These are phyloP conservation scores for Sungouiella blattae DNA, from an alignment of 805 yeast species.

Conservation along the genomic window DNA sequence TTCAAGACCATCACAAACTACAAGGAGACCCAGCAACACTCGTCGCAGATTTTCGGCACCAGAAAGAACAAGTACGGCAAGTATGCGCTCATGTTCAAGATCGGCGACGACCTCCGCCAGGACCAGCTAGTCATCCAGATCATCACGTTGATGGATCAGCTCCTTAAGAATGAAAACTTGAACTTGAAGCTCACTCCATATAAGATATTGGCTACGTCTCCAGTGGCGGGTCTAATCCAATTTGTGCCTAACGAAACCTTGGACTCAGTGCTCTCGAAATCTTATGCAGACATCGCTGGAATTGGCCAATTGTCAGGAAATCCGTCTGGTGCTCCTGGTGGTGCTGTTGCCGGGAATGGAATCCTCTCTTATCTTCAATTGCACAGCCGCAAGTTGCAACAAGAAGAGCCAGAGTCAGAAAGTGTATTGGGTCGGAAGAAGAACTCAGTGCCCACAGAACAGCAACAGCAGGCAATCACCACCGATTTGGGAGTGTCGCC, in stretches of 20 bases:
- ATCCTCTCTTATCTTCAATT: conserved; percentile 67
- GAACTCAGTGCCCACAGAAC: conserved; percentile 33
- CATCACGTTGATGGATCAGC: conserved; percentile 83
- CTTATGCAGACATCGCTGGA: conserved; percentile 7
- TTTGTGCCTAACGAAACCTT: conserved; percentile 92
- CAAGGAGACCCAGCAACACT: conserved; percentile 9
- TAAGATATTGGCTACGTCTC: conserved; percentile 83
- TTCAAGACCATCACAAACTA: conserved; percentile 52
- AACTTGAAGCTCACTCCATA: conserved; percentile 88
- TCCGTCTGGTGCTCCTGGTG: conserved; percentile 3
- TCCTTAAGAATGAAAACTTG: conserved; percentile 82
- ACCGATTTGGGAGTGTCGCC: conserved; percentile 49
- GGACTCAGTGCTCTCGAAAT: conserved; percentile 61
- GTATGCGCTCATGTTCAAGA: conserved; percentile 87
- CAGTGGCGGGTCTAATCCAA: conserved; percentile 88
- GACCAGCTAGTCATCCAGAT: conserved; percentile 97
- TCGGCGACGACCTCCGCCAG: conserved; percentile 93
- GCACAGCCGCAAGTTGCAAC: conserved; percentile 41
- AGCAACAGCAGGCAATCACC: conserved; percentile 29
- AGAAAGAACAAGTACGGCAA: conserved; percentile 32
- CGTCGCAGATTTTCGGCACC: conserved; percentile 34
- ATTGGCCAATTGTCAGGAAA: conserved; percentile 2
- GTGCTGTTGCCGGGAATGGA: conserved; percentile 48
- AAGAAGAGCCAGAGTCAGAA: conserved; percentile 24
- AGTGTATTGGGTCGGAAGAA: conserved; percentile 10